Conservation (phyloP, 1,284 basidiomycete species). For the Entoloma clypeatum region DNA sequence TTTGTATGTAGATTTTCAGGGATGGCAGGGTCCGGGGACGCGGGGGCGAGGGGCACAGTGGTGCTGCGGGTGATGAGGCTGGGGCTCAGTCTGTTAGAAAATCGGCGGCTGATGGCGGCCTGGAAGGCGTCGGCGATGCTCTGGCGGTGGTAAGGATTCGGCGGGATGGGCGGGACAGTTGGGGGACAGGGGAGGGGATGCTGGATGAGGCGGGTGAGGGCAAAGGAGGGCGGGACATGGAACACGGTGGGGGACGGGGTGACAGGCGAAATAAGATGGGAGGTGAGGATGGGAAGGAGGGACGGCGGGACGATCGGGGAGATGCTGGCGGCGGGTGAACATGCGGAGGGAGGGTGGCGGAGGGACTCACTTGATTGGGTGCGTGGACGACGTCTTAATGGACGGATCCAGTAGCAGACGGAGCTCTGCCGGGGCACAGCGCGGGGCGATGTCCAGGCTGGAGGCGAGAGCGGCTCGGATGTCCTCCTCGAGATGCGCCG, state of each 20-base stretch:
- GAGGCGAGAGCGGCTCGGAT: slow-evolving; percentile 52
- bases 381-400: slow-evolving; percentile 75
- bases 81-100: slow-evolving; percentile 23
- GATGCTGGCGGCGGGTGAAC: slow-evolving; percentile 40
- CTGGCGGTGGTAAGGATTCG: slow-evolving; percentile 23
- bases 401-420: slow-evolving; percentile 12
- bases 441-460: slow-evolving; percentile 21
- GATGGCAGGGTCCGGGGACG: slow-evolving; percentile 12
- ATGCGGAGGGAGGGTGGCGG: slow-evolving; percentile 9
- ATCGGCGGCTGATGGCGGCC: slow-evolving; percentile 40
- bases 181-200: slow-evolving; percentile 19
- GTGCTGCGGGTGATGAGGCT: not conserved
- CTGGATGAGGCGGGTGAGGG: slow-evolving; percentile 36
- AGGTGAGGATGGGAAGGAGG: slow-evolving; percentile 51
- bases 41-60: slow-evolving; percentile 5
- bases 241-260: slow-evolving; percentile 42
- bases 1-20: slow-evolving; percentile 13
- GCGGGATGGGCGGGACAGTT: slow-evolving; percentile 15
- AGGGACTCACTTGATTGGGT: slow-evolving; percentile 74
- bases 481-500: slow-evolving; percentile 40
- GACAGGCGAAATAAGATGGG: slow-evolving; percentile 36
- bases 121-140: slow-evolving; percentile 41
- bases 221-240: slow-evolving; percentile 40
- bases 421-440: slow-evolving; percentile 14
- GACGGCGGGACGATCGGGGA: slow-evolving; percentile 66